Conservation (phyloP, 2,329 filamentous ascomycete species). For the Zasmidium cellare region DNA sequence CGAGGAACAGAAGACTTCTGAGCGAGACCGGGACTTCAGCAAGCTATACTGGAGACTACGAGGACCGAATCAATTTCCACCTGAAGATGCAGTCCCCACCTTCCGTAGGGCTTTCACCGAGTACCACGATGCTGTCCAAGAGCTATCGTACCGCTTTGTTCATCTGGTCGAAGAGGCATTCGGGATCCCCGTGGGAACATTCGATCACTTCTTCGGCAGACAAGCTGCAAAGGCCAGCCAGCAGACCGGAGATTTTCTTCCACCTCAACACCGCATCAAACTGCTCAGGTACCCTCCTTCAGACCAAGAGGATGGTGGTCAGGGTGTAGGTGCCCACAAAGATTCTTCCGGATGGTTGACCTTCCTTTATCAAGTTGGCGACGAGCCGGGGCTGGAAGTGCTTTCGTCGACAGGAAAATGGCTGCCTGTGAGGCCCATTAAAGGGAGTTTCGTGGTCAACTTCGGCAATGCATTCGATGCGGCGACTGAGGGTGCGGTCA, state of each 20-base stretch:
- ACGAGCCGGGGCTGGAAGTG: constrained; percentile 54
- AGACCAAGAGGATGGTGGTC: constrained; percentile 25
- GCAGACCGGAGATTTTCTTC: constrained; percentile 19
- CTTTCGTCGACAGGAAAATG: constrained; percentile 51
- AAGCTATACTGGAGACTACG: constrained; percentile 43
- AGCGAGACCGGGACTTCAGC: constrained; percentile 41
- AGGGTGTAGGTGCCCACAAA: constrained; percentile 64
- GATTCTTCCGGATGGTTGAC: constrained; percentile 66
- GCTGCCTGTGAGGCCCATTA: constrained; percentile 52
- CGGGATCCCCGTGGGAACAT: constrained; percentile 48
- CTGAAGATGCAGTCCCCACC: constrained; percentile 29
- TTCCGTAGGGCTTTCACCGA: constrained; percentile 34
- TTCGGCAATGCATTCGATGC: constrained; percentile 61
- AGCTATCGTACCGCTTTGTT: constrained; percentile 55
- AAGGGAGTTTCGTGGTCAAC: constrained; percentile 57
- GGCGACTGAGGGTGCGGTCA: constrained; percentile 55
- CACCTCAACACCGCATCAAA: constrained; percentile 59
- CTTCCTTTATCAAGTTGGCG: constrained; percentile 61
- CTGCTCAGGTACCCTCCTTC: constrained; percentile 55
- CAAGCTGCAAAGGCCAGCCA: neutral
- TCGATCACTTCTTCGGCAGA: constrained; percentile 50
- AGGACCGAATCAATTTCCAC: constrained; percentile 41
- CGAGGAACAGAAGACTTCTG: too few species aligned
- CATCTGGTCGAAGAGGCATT: constrained; percentile 59
- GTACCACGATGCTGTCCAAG: constrained; percentile 55